Conservation (phyloP, 31 red algal genomes). For the Odonthalia washingtoniensis region DNA sequence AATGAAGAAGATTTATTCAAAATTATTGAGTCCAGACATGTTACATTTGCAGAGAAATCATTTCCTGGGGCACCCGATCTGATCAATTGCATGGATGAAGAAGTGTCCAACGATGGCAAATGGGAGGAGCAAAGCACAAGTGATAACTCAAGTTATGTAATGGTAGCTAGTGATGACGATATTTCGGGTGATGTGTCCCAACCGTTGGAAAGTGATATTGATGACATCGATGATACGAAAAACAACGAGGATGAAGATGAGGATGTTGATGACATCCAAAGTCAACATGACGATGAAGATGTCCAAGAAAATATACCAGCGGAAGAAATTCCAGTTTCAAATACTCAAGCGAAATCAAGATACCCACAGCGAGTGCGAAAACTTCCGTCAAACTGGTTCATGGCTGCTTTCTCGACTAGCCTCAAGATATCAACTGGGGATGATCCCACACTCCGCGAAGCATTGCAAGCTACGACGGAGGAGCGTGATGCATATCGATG, state of each 20-base stretch:
- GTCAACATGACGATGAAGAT: background rate
- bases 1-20: background rate
- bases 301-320: background rate
- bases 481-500: constrained; percentile 17
- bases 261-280: background rate
- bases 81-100: background rate
- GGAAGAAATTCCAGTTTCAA: too few relatives aligned
- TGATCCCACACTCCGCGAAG: constrained; percentile 23
- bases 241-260: background rate
- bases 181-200: too few relatives aligned
- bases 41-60: background rate
- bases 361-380: constrained; percentile 15
- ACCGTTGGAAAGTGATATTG: too few relatives aligned
- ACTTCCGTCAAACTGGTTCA: constrained; percentile 6
- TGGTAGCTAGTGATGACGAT: too few relatives aligned
- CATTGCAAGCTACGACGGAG: background rate
- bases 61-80: background rate
- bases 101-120: background rate
- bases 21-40: background rate
- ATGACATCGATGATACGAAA: background rate
- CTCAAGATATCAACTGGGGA: constrained; percentile 14
- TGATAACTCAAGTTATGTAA: too few relatives aligned
- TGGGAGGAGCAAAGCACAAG: background rate
- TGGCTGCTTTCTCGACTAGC: background rate
- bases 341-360: too few relatives aligned